Base-by-base conservation (phyloP, 2,329 filamentous ascomycete species). In the Ceratocystiopsis minuta region DNA sequence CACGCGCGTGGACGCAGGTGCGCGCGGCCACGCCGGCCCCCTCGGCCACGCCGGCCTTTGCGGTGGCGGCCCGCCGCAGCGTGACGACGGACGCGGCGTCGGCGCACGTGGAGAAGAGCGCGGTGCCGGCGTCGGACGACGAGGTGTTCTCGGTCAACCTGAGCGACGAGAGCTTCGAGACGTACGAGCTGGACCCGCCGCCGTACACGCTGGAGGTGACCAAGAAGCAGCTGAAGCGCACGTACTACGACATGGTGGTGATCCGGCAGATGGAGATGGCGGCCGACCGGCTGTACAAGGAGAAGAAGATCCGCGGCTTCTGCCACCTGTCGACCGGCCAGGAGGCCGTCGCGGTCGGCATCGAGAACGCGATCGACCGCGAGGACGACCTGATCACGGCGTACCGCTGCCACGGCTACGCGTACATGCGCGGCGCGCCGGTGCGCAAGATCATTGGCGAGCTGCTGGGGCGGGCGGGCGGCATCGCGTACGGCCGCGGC, bases 251-350 rank as follows among this genome's bases (percentile, higher is more conserved):
- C 63, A 96, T 98, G 90, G 88, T 96, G 43, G 70, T 76, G 51
- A 78, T 86, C 57, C 78, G 88, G 67, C 90, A 93, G 63, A 94
- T 98, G 90, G 90, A 98, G 68, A 94, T 98, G 88, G 87, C 88
- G 52, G 86, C 90, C 67, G 90, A 98, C 62, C 78, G 88, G 60
- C 72, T 98, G 57, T 98, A 98, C 83, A 98, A 98, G 73, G 90
- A 96, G 72, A 98, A 98, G 80, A 96, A 98, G 75, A 96, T 98
- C 56, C 83, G 90, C 56, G 90, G 90, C 68, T 98, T 98, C 81
- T 98, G 90, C 70, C 90, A 98, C 68, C 67, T 98, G 64, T 96
- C 90, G 45, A 93, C 82, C 46, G 90, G 90, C 49, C 90, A 98
- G 67, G 90, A 98, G 73, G 90, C 90, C 51, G 90, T 98, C 51